Conservation (phyloP, 257 asterid genomes). For the Capsicum baccatum region DNA sequence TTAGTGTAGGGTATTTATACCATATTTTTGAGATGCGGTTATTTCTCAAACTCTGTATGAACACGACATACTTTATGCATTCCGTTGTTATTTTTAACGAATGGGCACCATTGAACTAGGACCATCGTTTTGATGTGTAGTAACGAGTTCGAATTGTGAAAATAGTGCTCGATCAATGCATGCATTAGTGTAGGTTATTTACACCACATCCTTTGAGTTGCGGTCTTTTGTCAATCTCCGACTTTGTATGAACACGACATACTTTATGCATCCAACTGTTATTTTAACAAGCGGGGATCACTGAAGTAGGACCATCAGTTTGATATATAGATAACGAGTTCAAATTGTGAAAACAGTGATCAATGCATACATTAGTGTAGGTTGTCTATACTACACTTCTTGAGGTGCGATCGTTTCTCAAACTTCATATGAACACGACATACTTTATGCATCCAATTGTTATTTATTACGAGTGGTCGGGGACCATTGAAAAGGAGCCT, state of each 20-base stretch:
- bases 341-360: neutral
- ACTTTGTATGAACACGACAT: neutral
- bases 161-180: neutral
- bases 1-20: neutral
- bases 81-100: too few species aligned
- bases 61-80: neutral
- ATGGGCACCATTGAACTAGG: neutral
- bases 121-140: too few species aligned
- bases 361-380: neutral
- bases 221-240: neutral
- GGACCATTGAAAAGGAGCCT: too few species aligned
- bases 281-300: too few species aligned
- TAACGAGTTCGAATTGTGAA: neutral
- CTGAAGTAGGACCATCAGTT: too few species aligned
- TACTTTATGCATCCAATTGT: neutral
- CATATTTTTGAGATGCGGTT: accelerated
- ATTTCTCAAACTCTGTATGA: neutral
- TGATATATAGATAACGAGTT: too few species aligned
- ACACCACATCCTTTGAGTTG: accelerated
- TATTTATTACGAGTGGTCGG: too few species aligned
- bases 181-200: neutral
- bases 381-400: neutral
- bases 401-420: accelerated
- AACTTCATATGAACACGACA: neutral
- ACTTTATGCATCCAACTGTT: too few species aligned